phyloP scores from a whole-genome alignment of 805 yeast genomes.

The Starmerella lactis-condensi region DNA sequence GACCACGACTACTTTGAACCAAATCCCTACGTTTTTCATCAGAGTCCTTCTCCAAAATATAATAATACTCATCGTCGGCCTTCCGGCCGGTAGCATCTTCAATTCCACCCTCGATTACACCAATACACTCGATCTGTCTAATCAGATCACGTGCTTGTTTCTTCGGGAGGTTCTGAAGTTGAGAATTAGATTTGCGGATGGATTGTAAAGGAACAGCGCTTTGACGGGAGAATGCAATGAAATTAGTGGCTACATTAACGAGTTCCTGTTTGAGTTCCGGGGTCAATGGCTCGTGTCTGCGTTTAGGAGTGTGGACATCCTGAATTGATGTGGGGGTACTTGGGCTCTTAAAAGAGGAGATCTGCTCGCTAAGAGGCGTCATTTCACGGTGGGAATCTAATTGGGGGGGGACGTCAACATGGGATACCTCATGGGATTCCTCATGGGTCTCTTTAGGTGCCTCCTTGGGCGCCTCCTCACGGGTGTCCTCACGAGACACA shows the following conservation, averaged over 20 bases:
- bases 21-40: conserved; percentile 51
- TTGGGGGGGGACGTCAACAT: neutral
- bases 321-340: neutral
- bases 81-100: conserved; percentile 95
- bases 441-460: neutral
- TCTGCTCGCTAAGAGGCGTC: neutral
- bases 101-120: conserved; percentile 75
- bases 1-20: conserved; percentile 63
- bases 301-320: neutral
- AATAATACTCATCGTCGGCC: conserved; percentile 84
- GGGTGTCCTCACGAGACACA: too few species aligned
- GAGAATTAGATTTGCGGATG: conserved; percentile 42
- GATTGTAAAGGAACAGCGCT: conserved; percentile 72
- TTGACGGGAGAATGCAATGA: conserved; percentile 74
- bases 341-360: neutral
- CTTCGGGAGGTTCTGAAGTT: conserved; percentile 29
- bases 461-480: too few species aligned
- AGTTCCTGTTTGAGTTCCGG: conserved; percentile 20
- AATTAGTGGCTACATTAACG: conserved; percentile 54
- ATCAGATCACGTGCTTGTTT: conserved; percentile 22
- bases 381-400: neutral
- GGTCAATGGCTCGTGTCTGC: conserved; percentile 1
- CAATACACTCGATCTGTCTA: conserved; percentile 40
- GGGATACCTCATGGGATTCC: neutral
- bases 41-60: conserved; percentile 62